phyloP scores from a whole-genome alignment of 2,329 filamentous ascomycete genomes.

The Pestalotiopsis sp. region DNA sequence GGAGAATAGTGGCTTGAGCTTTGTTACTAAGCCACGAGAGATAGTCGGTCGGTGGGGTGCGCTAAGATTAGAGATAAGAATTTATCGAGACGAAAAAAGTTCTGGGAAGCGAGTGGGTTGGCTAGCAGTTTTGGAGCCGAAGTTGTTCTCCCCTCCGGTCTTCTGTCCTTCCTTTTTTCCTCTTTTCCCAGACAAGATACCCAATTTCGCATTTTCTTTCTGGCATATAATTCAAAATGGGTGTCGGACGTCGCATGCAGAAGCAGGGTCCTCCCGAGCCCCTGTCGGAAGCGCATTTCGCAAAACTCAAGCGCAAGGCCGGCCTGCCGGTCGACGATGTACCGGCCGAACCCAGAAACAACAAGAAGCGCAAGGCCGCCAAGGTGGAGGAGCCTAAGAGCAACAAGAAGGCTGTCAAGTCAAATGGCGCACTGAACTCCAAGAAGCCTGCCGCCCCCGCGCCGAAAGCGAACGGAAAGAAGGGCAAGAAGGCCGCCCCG shows the following conservation, averaged over 20 bases:
- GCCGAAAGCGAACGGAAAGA: slow-evolving; percentile 26
- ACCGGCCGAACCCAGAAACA: slow-evolving; percentile 56
- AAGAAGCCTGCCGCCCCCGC: slow-evolving; percentile 21
- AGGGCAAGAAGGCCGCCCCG: slow-evolving; percentile 37
- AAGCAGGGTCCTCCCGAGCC: slow-evolving; percentile 89
- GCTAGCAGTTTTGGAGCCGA: neutral
- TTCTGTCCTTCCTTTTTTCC: neutral
- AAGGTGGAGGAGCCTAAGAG: slow-evolving; percentile 37
- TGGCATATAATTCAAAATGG: slow-evolving; percentile 62
- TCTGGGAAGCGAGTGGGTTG: neutral
- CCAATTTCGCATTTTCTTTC: neutral
- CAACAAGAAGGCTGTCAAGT: slow-evolving; percentile 39
- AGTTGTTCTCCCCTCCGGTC: neutral
- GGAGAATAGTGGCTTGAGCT: slow-evolving; percentile 3
- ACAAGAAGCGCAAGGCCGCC: slow-evolving; percentile 61
- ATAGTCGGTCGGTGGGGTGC: neutral
- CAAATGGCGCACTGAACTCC: slow-evolving; percentile 35
- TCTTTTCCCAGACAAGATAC: neutral
- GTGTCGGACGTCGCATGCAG: slow-evolving; percentile 88
- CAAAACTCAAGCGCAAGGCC: slow-evolving; percentile 84
- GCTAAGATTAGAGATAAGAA: neutral
- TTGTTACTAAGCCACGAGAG: neutral
- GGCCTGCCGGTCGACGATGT: slow-evolving; percentile 64
- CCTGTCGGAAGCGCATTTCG: slow-evolving; percentile 78
- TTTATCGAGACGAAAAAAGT: slow-evolving; percentile 7